Evolutionary conservation across 192 early-diverging fungal genomes (phyloP), one percentile per base, ranked within the genome.

Genomic region (Lunasporangiospora selenospora): DNA sequence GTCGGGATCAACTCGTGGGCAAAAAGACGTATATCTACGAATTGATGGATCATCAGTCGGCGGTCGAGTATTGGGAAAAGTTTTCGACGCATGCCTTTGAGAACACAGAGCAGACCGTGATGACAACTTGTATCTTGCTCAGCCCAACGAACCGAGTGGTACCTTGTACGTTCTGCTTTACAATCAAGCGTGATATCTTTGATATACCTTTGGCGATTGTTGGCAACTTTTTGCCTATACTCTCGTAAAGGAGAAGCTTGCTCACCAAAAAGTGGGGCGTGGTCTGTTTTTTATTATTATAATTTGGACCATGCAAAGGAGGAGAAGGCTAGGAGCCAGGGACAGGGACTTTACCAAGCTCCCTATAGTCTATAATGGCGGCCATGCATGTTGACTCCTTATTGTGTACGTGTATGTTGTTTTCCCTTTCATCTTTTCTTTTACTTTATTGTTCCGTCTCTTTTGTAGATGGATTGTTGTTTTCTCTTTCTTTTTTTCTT

Each of bases 181-280:
- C 96, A 4, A 96, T 98, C 81, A 96, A 95, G 75, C 78, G 95
- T 24, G 96, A 96, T 70, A 92, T 96, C 49, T 98, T 98, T 88
- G 96, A 95, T 71, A 89, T 98, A 21, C 95, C 95, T 6, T 77
- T 93, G 62, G 93, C 88, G 21, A 88, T 93, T 59, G 85, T 93
- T 34, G 92, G 92, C 39, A 92, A 93, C 55, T 73, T 73, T 47
- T 53, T 73, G 55, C 69, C 69, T 0, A 73, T 73, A 30, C 55
- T 73, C 23, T 62, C 69, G 1, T 73, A 32, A 73, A 40, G 27
- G n/a, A n/a, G n/a, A n/a, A n/a, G n/a, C n/a, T n/a, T n/a, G n/a
- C n/a, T n/a, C n/a, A n/a, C n/a, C n/a, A n/a, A 29, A 4, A 30
- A 1, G 47, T 24, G 12, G 9, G 10, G 9, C 12, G 30, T 13